phyloP scores from a whole-genome alignment of 2,329 filamentous ascomycete genomes.

The Colletotrichum sp. region DNA sequence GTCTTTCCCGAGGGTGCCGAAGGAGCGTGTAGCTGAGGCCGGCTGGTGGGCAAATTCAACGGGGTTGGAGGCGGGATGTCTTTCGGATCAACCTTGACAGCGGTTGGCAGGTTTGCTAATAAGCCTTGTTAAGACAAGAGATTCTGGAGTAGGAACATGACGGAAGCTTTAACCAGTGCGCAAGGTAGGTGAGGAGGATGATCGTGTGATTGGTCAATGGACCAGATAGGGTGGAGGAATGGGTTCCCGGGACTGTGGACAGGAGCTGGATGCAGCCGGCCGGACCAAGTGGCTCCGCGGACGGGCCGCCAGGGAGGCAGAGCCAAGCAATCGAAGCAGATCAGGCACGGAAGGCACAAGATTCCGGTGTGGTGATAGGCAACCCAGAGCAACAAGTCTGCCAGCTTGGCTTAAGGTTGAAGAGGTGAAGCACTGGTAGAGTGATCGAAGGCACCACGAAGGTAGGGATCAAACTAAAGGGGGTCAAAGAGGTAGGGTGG shows the following conservation, averaged over 20 bases:
- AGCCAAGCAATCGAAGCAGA: background rate
- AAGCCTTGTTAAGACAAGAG: slow-evolving; percentile 8
- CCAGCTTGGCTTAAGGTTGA: background rate
- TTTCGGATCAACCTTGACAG: slow-evolving; percentile 44
- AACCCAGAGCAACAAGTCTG: slow-evolving; percentile 23
- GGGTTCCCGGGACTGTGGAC: background rate
- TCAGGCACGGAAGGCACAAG: slow-evolving; percentile 23
- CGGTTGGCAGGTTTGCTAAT: slow-evolving; percentile 27
- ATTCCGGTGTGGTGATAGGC: slow-evolving; percentile 26
- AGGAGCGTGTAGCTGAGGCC: slow-evolving; percentile 28
- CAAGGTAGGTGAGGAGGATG: background rate
- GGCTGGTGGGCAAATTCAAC: slow-evolving; percentile 53
- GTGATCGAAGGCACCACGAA: background rate
- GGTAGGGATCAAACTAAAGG: background rate
- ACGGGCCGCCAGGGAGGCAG: slow-evolving; percentile 1
- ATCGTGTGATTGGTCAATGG: background rate
- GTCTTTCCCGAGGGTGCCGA: slow-evolving; percentile 24
- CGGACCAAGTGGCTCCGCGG: background rate
- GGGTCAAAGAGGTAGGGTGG: background rate
- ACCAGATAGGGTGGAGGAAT: background rate
- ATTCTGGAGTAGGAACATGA: background rate
- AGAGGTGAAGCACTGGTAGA: background rate
- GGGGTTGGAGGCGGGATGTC: slow-evolving; percentile 63
- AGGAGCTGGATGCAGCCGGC: background rate
- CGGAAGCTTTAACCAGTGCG: background rate